Percentiles rank a stretch among this genome's conserved stretches.
Evolutionary conservation across 2,329 filamentous ascomycete species (phyloP).

Genomic region (Diaporthe citriasiana): DNA sequence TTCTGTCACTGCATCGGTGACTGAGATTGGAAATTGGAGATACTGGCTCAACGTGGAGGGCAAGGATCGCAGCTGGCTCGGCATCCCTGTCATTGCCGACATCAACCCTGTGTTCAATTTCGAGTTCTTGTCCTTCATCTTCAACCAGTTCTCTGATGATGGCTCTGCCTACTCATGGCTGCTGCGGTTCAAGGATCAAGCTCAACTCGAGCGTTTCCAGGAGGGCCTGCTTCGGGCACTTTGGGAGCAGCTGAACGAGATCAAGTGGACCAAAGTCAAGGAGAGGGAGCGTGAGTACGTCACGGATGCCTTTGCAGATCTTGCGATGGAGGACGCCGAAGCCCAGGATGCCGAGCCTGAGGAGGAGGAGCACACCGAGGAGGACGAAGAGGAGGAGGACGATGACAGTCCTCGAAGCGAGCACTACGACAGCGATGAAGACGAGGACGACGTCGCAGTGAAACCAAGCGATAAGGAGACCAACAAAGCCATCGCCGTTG

Average conservation of each 20-base stretch:
- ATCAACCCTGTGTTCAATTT: conserved; percentile 99
- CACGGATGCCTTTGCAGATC: conserved; percentile 92
- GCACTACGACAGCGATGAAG: conserved; percentile 70
- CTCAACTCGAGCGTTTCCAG: conserved; percentile 87
- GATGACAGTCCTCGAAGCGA: conserved; percentile 69
- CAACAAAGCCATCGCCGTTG: conserved; percentile 95
- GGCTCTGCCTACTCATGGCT: conserved; percentile 96
- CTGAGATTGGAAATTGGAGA: conserved; percentile 90
- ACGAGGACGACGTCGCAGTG: conserved; percentile 85
- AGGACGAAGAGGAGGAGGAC: conserved; percentile 69
- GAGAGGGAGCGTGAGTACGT: conserved; percentile 95
- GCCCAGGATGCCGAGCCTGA: conserved; percentile 59
- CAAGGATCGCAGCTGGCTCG: conserved; percentile 85
- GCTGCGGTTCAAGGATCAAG: conserved; percentile 88
- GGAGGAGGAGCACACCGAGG: conserved; percentile 62
- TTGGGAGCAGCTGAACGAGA: conserved; percentile 96
- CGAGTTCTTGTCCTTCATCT: conserved; percentile 98
- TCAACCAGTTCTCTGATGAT: conserved; percentile 94
- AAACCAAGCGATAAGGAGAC: conserved; percentile 78
- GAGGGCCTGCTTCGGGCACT: conserved; percentile 94
- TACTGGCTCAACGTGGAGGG: conserved; percentile 94
- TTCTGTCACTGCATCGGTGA: conserved; percentile 82
- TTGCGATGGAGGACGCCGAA: conserved; percentile 87
- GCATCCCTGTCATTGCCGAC: conserved; percentile 86
- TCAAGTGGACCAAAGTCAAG: conserved; percentile 94